phyloP scores from a whole-genome alignment of 2,329 filamentous ascomycete genomes.

The Phaeosphaeria sp. region DNA sequence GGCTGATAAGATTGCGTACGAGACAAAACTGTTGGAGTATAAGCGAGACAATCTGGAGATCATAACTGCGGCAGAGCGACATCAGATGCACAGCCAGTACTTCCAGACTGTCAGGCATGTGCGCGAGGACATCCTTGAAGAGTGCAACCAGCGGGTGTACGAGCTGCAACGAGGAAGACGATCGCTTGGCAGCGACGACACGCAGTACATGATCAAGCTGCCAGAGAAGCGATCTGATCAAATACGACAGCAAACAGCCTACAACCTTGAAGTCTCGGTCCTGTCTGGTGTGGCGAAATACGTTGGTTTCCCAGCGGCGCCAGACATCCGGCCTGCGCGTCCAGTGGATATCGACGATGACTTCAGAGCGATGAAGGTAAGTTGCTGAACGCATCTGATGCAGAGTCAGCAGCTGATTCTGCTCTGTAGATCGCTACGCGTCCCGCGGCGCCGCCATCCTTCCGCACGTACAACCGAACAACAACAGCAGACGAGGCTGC shows the following conservation, averaged over 20 bases:
- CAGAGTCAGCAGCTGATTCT: constrained; percentile 29
- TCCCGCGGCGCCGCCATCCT: constrained; percentile 37
- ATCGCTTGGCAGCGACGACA: constrained; percentile 76
- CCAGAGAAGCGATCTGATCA: constrained; percentile 78
- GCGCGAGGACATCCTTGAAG: constrained; percentile 79
- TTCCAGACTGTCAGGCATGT: constrained; percentile 85
- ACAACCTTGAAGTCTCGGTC: constrained; percentile 93
- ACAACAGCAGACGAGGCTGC: constrained; percentile 60
- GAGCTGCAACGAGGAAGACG: constrained; percentile 89
- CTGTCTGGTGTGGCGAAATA: constrained; percentile 92
- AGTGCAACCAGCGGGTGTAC: constrained; percentile 88
- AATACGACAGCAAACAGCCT: constrained; percentile 83
- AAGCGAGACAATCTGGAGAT: constrained; percentile 73
- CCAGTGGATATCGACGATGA: constrained; percentile 82
- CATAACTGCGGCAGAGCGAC: constrained; percentile 79
- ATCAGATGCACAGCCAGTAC: constrained; percentile 88
- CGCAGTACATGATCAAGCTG: constrained; percentile 83
- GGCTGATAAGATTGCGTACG: constrained; percentile 79
- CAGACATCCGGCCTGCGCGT: constrained; percentile 76
- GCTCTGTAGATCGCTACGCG: constrained; percentile 43
- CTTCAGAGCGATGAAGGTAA: constrained; percentile 85
- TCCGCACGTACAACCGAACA: constrained; percentile 43
- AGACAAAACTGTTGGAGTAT: constrained; percentile 75
- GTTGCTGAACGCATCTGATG: constrained; percentile 45
- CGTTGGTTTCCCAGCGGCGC: constrained; percentile 95